phyloP scores from a whole-genome alignment of 371 early-diverging fungal species.

The Chytridiales sp. region DNA sequence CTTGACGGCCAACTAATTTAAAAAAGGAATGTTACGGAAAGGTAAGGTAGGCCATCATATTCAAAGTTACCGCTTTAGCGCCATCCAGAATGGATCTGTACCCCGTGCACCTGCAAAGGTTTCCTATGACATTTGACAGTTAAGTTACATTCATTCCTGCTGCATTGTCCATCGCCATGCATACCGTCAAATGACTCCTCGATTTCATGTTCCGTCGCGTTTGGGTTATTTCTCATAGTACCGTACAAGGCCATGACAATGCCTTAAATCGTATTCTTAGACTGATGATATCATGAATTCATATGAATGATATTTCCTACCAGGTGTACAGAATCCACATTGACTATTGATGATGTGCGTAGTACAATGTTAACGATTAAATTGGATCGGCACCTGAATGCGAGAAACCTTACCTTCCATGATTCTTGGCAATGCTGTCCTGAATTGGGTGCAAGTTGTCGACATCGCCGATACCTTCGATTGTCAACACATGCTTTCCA shows the following conservation, averaged over 20 bases:
- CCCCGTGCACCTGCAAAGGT: slow-evolving; percentile 82
- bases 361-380: neutral
- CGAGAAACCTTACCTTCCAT: slow-evolving; percentile 29
- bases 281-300: neutral
- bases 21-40: neutral
- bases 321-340: slow-evolving; percentile 81
- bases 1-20: slow-evolving; percentile 2
- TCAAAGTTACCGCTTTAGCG: slow-evolving; percentile 55
- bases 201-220: slow-evolving; percentile 64
- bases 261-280: slow-evolving; percentile 35
- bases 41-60: slow-evolving; percentile 1
- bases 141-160: neutral
- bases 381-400: neutral
- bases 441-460: slow-evolving; percentile 70
- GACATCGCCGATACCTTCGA: slow-evolving; percentile 71
- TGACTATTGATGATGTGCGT: slow-evolving; percentile 47
- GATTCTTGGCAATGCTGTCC: slow-evolving; percentile 37
- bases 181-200: slow-evolving; percentile 76
- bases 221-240: slow-evolving; percentile 59
- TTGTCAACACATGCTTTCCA: slow-evolving; percentile 75
- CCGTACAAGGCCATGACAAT: slow-evolving; percentile 81
- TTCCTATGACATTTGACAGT: slow-evolving; percentile 36
- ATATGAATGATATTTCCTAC: neutral
- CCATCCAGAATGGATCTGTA: slow-evolving; percentile 79
- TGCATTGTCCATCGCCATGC: neutral